Evolutionary conservation across 768 basidiomycete genomes (phyloP).

Genomic region (Grammothele lineata): DNA sequence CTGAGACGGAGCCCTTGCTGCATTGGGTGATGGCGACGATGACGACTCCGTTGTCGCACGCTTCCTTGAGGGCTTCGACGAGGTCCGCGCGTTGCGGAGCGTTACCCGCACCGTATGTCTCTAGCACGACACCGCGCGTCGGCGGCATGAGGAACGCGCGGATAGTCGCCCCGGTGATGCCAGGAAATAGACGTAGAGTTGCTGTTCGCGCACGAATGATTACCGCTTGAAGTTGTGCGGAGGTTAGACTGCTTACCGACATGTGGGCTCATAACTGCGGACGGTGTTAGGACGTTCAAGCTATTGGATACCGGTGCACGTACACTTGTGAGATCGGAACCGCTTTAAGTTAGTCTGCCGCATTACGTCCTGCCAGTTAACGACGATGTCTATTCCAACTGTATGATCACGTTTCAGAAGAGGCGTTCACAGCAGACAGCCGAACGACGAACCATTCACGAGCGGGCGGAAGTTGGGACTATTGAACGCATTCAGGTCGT

Average conservation of each 20-base stretch:
- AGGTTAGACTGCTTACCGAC: constrained; percentile 52
- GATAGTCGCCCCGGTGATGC: constrained; percentile 72
- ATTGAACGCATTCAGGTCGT: constrained; percentile 77
- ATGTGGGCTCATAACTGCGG: constrained; percentile 69
- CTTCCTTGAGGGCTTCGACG: constrained; percentile 70
- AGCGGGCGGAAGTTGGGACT: constrained; percentile 83
- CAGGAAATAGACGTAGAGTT: constrained; percentile 81
- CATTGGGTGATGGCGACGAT: constrained; percentile 94
- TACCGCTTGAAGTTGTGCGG: too few species aligned
- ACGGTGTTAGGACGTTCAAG: not conserved
- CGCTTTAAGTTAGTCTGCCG: constrained; percentile 74
- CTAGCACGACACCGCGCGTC: constrained; percentile 77
- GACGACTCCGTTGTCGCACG: constrained; percentile 78
- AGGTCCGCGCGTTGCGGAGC: constrained; percentile 80
- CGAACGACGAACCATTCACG: constrained; percentile 57
- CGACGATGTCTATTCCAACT: constrained; percentile 89
- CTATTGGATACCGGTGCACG: not conserved
- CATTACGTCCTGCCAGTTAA: constrained; percentile 87
- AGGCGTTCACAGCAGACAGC: not conserved
- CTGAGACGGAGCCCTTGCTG: constrained; percentile 78
- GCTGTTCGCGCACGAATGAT: constrained; percentile 37
- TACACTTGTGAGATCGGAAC: constrained; percentile 81
- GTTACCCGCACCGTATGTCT: constrained; percentile 92
- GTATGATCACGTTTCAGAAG: not conserved
- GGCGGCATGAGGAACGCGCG: constrained; percentile 73